Evolutionary conservation across 345 rosid species (phyloP), one percentile per base, ranked within the genome.

Genomic region (Salix exigua): DNA sequence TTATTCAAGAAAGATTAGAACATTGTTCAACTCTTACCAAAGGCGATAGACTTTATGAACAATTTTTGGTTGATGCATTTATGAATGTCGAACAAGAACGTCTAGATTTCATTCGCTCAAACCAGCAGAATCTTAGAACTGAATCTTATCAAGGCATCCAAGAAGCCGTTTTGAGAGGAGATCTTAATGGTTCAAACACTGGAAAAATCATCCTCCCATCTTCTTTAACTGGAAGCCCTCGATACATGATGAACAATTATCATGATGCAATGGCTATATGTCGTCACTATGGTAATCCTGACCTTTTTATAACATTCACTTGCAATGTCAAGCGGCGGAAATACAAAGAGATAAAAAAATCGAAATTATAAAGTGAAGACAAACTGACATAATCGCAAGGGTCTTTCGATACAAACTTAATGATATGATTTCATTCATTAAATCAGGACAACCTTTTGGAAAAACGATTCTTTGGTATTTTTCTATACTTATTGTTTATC

Each of bases 11-110:
- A 13, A 25, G 63, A n/a, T n/a, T n/a, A n/a, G n/a, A n/a, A n/a
- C n/a, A n/a, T n/a, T 5, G 1, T 2, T 0, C 1, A 1, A 40
- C 16, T 2, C 26, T 67, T 6, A 2, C 3, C 1, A 21, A 37
- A 18, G 50, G 50, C 0, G 71, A 19, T 2, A 4, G 13, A 7
- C 2, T 67, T 2, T 67, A 19, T 18, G 26, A 38, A 21, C 16
- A 67, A 21, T 67, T 67, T 67, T 23, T 35, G 2, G 50, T 67
- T 9, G 71, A 67, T 37, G 50, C 50, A 2, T 67, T 17, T 38
- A 7, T 14, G 1, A 19, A 5, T 38, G 50, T 67, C 7, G 46
- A 67, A 4, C 12, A 67, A 21, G 71, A 67, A 0, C 51, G 18
- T 12, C 16, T 38, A 2, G 46, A 67, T 67, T 67, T 21, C 5